Evolutionary conservation across 257 asterid species (phyloP), one percentile per base, ranked within the genome.

Genomic region (Craterostigma plantagineum): DNA sequence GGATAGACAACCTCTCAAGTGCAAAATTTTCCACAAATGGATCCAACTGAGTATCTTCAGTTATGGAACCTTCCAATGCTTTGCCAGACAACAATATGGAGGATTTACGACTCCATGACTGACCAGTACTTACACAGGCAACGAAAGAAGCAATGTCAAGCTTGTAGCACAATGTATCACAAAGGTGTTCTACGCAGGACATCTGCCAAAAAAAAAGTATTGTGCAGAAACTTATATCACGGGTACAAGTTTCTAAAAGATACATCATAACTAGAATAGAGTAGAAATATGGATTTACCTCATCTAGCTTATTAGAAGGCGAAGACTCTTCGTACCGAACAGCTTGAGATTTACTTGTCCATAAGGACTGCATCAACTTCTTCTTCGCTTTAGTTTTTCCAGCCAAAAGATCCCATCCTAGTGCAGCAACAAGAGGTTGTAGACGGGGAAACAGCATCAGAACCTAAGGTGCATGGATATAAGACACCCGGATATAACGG

Each of bases 381-480:
- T 92, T 76, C 58, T 95, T 82, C 59, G 70, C 46, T 51, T 61
- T 61, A 10, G 95, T 79, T 66, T 74, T 87, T 14, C 95, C 90
- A 56, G 92, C 81, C 60, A 87, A 71, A 51, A 87, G 74, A 68
- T 87, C 98, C 98, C 98, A 87, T 48, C 98, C 95, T 75, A 87
- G 71, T 54, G 73, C 93, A 46, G 98, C 90, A 49, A 79, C 83
- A 61, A 87, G 73, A 55, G 98, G 98, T 62, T 79, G 98, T 63
- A 87, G 95, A 43, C 85, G 78, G 45, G 98, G 95, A 55, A 76
- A 82, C 67, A 79, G 52, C 57, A 65, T 66, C 46, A 87, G 91
- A 57, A 82, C 75, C 98, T 87, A 64, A 57, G n/a, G n/a, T 18
- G 35, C 38, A 38, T 27, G 34, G 36, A 53, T n/a, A 16, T 33